Percentiles rank a stretch among this genome's conserved stretches.
phyloP scores from a whole-genome alignment of 768 basidiomycete species.

The Gautieria morchelliformis region DNA sequence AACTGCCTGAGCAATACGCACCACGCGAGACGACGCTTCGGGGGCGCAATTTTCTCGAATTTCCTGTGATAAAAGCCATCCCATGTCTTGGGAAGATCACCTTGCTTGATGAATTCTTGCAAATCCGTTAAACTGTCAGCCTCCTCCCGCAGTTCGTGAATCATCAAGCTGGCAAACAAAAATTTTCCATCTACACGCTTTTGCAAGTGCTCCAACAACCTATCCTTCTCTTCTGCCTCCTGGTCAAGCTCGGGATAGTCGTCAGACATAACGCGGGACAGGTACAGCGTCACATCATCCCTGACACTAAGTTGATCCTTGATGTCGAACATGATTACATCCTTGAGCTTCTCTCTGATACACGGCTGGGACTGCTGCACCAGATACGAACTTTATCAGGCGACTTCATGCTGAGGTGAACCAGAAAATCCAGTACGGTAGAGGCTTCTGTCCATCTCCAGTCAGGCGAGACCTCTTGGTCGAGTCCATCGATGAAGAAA shows the following conservation, averaged over 20 bases:
- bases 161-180: constrained; percentile 21
- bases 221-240: not conserved
- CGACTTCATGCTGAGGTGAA: constrained; percentile 8
- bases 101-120: constrained; percentile 10
- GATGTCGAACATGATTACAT: constrained; percentile 10
- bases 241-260: constrained; percentile 1
- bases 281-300: constrained; percentile 12
- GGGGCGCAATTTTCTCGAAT: not conserved
- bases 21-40: not conserved
- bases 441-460: constrained; percentile 14
- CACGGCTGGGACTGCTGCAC: constrained; percentile 15
- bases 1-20: not conserved
- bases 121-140: constrained; percentile 13
- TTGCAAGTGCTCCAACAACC: constrained; percentile 6
- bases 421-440: constrained; percentile 12
- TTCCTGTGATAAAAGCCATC: not conserved
- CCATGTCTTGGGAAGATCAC: not conserved
- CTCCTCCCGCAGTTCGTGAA: constrained; percentile 12
- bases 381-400: constrained; percentile 16
- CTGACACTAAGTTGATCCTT: constrained; percentile 5
- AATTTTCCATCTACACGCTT: constrained; percentile 21
- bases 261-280: not conserved
- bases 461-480: constrained; percentile 15
- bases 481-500: constrained; percentile 22
- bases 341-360: constrained; percentile 12